Conservation (phyloP, 768 basidiomycete species). For the Boletus patriciae region DNA sequence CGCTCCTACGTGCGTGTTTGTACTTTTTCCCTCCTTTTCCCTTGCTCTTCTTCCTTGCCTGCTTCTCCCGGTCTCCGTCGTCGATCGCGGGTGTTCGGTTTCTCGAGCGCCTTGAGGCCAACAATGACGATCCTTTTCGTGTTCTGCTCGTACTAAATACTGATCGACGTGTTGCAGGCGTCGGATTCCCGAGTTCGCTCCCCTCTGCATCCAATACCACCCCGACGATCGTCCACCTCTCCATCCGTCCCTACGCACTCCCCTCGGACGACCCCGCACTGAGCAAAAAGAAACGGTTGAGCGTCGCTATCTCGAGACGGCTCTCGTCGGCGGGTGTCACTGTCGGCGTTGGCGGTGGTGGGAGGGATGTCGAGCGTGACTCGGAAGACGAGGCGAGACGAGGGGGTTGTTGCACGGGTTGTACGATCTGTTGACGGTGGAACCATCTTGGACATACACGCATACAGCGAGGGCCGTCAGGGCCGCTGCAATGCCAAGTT, state of each 20-base stretch:
- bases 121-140: background rate
- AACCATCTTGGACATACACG: background rate
- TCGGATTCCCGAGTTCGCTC: conserved; percentile 33
- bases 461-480: background rate
- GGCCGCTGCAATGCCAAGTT: background rate
- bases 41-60: background rate
- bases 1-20: conserved; percentile 54
- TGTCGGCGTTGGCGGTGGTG: background rate
- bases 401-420: conserved; percentile 39
- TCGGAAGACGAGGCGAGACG: conserved; percentile 19
- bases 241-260: conserved; percentile 60
- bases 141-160: background rate
- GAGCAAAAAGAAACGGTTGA: conserved; percentile 54
- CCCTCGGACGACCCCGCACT: conserved; percentile 48
- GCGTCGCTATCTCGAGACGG: conserved; percentile 30
- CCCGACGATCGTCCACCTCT: conserved; percentile 74
- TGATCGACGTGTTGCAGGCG: conserved; percentile 18
- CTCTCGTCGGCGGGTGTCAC: conserved; percentile 10
- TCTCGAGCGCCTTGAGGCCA: background rate
- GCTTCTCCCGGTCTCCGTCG: background rate
- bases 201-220: conserved; percentile 31
- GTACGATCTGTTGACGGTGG: conserved; percentile 37
- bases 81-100: background rate
- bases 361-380: background rate
- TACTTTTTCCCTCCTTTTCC: background rate